phyloP scores from a whole-genome alignment of 2,329 filamentous ascomycete species.

The Colletotrichum tanaceti region DNA sequence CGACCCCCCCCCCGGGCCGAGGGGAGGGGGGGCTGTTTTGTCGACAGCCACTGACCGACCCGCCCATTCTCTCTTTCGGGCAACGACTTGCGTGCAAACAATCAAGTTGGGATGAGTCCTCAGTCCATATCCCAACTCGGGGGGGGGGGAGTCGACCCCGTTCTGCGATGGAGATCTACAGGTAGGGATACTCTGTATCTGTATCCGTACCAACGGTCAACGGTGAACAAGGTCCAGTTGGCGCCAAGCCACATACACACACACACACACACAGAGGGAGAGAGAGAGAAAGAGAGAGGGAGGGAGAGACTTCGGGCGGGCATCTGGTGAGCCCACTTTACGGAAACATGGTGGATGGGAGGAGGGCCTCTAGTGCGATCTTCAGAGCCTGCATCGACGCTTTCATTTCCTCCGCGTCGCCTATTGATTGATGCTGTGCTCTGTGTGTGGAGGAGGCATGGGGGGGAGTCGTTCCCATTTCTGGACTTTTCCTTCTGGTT shows the following conservation, averaged over 20 bases:
- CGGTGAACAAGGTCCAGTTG: background rate
- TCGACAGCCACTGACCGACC: background rate
- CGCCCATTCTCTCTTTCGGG: conserved; percentile 20
- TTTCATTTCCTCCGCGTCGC: conserved; percentile 40
- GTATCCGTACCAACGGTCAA: too few relatives aligned
- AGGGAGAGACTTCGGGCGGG: background rate
- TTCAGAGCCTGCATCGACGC: conserved; percentile 36
- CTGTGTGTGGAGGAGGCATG: background rate
- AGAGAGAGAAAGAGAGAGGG: too few relatives aligned
- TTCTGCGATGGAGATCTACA: background rate
- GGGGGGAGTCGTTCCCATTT: background rate
- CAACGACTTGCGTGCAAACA: conserved; percentile 27
- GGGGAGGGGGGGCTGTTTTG: too few relatives aligned
- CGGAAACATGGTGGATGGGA: conserved; percentile 26
- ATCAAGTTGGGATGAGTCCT: conserved; percentile 38
- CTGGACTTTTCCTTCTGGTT: conserved; percentile 10
- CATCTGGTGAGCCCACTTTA: conserved; percentile 24
- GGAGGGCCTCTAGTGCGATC: conserved; percentile 35
- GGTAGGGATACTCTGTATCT: too few relatives aligned
- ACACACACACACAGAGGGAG: too few relatives aligned
- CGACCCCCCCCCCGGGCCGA: conserved; percentile 28
- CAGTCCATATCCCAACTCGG: conserved; percentile 25
- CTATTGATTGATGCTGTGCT: conserved; percentile 34
- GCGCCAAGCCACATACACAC: too few relatives aligned
- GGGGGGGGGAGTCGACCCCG: conserved; percentile 25